Evolutionary conservation across 2,329 filamentous ascomycete genomes (phyloP), one percentile per base, ranked within the genome.

Genomic region (Fusarium heterosporum): DNA sequence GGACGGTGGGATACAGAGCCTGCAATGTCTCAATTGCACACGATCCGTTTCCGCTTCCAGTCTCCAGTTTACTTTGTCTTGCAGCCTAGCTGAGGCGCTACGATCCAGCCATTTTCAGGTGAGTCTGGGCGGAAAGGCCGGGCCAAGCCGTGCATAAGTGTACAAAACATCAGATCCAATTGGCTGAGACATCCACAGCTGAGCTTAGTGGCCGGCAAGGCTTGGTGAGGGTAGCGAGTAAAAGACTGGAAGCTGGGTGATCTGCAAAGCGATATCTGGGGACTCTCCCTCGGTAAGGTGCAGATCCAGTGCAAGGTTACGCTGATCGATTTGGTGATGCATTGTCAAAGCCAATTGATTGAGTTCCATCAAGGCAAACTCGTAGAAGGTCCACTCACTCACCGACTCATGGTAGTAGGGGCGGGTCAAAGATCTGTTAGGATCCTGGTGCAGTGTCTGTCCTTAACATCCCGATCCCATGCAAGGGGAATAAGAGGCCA

Each of bases 41-140:
- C 43, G 52, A 55, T 50, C 43, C 17, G 14, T 40, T 55, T 26
- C 52, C 19, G 28, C 14, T 55, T 50, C 7, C 6, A 14, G 43
- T 36, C 50, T 50, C 7, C 6, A 14, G 43, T 36, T 36, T 3
- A 4, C 14, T 8, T 22, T 55, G 46, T 41, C 45, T 34, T n/a
- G 32, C 53, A 9, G 9, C 19, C 22, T 22, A 22, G 22, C 22
- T 22, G 22, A 22, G 22, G 22, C 22, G 22, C 22, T 22, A 22
- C 22, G 22, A 22, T 6, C 22, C 22, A 22, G 46, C 53, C 38
- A 52, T 47, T 29, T 40, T 50, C 34, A 40, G 32, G 28, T 28
- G n/a, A 17, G 25, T 45, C 8, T n/a, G 8, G 34, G 30, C 13
- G 34, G 34, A n/a, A 16, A 36, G 16, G 34, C 8, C 34, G 43